Percentiles rank a stretch among this genome's conserved stretches.
phyloP scores from a whole-genome alignment of 1,139 yeast species.

The Yamadazyma epiphylla region DNA sequence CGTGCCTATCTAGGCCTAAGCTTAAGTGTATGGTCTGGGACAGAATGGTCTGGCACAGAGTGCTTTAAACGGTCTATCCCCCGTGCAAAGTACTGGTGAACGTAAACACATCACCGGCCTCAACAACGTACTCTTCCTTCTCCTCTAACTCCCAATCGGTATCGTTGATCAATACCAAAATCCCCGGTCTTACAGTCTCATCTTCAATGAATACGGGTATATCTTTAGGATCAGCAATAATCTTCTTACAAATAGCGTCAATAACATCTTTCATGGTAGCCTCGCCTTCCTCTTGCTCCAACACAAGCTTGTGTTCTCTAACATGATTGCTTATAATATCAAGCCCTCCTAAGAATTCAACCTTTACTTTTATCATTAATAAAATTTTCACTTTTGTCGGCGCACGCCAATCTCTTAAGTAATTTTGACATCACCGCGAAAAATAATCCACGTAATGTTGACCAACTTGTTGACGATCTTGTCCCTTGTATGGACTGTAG shows the following conservation, averaged over 20 bases:
- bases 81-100: conserved; percentile 96
- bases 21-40: background rate
- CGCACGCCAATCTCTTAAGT: too few species aligned
- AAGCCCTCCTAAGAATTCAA: conserved; percentile 62
- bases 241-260: conserved; percentile 46
- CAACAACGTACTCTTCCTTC: conserved; percentile 72
- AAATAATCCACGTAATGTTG: too few species aligned
- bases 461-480: conserved; percentile 8
- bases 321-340: conserved; percentile 60
- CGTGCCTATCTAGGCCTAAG: conserved; percentile 29
- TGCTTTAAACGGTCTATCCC: conserved; percentile 46
- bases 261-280: conserved; percentile 58
- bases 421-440: too few species aligned
- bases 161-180: conserved; percentile 85
- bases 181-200: conserved; percentile 82
- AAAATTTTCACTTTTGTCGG: too few species aligned
- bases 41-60: too few species aligned
- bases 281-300: conserved; percentile 39
- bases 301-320: conserved; percentile 42
- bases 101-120: conserved; percentile 72
- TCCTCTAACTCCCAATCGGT: conserved; percentile 98
- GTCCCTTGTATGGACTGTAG: conserved; percentile 10
- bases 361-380: conserved; percentile 30
- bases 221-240: conserved; percentile 62
- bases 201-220: conserved; percentile 77